Conservation (phyloP, 805 yeast species). For the Zygoascus biomembranicola region DNA sequence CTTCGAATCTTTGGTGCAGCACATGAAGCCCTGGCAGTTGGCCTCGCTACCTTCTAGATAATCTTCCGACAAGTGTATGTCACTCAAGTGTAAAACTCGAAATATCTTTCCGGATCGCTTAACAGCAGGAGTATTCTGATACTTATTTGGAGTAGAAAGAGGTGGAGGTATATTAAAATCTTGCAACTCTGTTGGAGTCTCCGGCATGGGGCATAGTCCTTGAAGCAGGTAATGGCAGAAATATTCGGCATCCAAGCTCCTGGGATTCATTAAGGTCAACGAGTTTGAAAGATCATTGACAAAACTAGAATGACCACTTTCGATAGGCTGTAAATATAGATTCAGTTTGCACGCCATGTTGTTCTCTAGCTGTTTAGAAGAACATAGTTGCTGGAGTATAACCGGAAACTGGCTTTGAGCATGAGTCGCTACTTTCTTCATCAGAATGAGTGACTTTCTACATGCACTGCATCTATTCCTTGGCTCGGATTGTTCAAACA, state of each 20-base stretch:
- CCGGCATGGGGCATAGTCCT: conserved; percentile 46
- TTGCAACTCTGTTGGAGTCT: conserved; percentile 31
- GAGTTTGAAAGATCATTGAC: conserved; percentile 41
- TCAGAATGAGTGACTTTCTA: conserved; percentile 7
- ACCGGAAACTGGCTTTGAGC: conserved; percentile 5
- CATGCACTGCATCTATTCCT: conserved; percentile 11
- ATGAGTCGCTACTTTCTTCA: conserved; percentile 8
- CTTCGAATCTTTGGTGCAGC: conserved; percentile 49
- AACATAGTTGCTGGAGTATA: conserved; percentile 4
- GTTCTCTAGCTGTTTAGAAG: background rate
- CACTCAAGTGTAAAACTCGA: conserved; percentile 59
- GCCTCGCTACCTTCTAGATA: conserved; percentile 39
- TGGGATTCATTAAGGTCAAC: conserved; percentile 43
- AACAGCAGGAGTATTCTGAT: conserved; percentile 6
- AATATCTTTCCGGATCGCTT: conserved; percentile 32
- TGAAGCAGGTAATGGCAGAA: conserved; percentile 48
- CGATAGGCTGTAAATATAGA: background rate
- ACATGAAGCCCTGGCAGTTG: conserved; percentile 42
- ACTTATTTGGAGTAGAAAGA: background rate
- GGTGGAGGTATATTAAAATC: background rate
- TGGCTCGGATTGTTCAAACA: conserved; percentile 1
- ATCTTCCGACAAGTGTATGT: conserved; percentile 52
- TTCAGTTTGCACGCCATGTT: conserved; percentile 1
- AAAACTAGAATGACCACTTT: conserved; percentile 13
- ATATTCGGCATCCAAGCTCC: conserved; percentile 48